Base-by-base conservation (phyloP, 1,284 basidiomycete species). In the Fomitiporia mediterranea region DNA sequence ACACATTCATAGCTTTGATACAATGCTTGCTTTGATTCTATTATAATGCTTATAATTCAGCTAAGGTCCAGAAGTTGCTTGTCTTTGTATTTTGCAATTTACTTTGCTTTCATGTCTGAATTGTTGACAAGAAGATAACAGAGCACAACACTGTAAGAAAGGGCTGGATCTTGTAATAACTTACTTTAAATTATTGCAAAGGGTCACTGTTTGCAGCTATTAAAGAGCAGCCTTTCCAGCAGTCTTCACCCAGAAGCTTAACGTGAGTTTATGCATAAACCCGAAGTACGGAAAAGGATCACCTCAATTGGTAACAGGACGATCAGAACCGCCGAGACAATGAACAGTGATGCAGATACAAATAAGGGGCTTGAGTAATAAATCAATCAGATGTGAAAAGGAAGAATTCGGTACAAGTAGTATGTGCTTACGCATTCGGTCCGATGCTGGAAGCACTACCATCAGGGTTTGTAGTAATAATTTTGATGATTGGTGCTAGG, bases 301-400 rank as follows among this genome's bases (percentile, higher is more conserved):
- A 82, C 80, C 74, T 84, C 81, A 60, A 83, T 82, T 6, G 83
- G 82, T 42, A 84, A 69, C 25, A 79, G 62, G 8, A 81, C 37
- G 69, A 78, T 76, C 32, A 80, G 52, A 11, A 76, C 15, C 0
- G 74, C 70, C 2, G 80, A 69, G 0, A 74, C 72, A 49, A 83
- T 67, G 69, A 84, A 78, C 44, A 84, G 69, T 2, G 75, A 66
- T 0, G 79, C 82, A 1, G 80, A 76, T n/a, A 82, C 78, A 55
- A 77, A 83, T 19, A 83, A 75, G 8, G 83, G 80, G 28, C 78
- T 80, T 59, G 7, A 63, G 68, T 23, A 46, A 58, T 27, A 9
- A 21, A 39, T 19, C 23, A 15, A 50, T 40, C 3, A 50, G 39
- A 30, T n/a, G 30, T 11, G 28, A n/a, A 9, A 27, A 50, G 25